A percentile compares a stretch with the other conserved stretches of the same genome.
Evolutionary conservation across 2,329 filamentous ascomycete genomes (phyloP).

Genomic region (Botrytis sinoallii): DNA sequence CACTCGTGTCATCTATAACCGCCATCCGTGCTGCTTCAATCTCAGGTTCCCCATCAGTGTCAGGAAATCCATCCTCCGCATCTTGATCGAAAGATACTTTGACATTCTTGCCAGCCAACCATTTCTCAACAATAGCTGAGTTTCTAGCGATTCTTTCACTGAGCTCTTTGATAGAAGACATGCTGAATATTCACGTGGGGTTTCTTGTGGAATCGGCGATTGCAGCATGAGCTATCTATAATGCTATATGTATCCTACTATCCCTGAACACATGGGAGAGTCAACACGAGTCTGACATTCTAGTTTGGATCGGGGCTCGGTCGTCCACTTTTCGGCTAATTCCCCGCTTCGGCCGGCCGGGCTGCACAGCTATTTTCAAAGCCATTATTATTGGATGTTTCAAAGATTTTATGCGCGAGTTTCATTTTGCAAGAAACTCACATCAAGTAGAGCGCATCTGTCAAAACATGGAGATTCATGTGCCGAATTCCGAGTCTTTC

Average conservation of each 20-base stretch:
- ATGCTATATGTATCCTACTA: not conserved
- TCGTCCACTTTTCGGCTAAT: not conserved
- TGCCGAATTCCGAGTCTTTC: slow-evolving; percentile 37
- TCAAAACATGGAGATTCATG: not conserved
- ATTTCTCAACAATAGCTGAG: not conserved
- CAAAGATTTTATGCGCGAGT: not conserved
- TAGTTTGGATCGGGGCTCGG: not conserved
- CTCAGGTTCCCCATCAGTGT: not conserved
- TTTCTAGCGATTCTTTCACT: slow-evolving; percentile 9
- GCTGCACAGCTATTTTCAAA: not conserved
- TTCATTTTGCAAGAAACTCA: not conserved
- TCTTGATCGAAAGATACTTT: slow-evolving; percentile 3
- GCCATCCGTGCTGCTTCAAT: not conserved
- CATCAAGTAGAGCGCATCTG: not conserved
- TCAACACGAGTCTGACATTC: not conserved
- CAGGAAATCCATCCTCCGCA: not conserved
- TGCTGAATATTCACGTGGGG: not conserved
- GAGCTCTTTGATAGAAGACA: slow-evolving; percentile 11
- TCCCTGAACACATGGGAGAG: not conserved
- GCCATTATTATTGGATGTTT: not conserved
- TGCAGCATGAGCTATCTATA: not conserved
- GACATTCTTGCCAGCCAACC: not conserved
- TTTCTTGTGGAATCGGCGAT: not conserved
- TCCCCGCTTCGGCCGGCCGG: not conserved
- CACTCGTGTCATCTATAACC: not conserved